Base-by-base conservation (phyloP, 2,329 filamentous ascomycete genomes). In the Cladophialophora bantiana region DNA sequence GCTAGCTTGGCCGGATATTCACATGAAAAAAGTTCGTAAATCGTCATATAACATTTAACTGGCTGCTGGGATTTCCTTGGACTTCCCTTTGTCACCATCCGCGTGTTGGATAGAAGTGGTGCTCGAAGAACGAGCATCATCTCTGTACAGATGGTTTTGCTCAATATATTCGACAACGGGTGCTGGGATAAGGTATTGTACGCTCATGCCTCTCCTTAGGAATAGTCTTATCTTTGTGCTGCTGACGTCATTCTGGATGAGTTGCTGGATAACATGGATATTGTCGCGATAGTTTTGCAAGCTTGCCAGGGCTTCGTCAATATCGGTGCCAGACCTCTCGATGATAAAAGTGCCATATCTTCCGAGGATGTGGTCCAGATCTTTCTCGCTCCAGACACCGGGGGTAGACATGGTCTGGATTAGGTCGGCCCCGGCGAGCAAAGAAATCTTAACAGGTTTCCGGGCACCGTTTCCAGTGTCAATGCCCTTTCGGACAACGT, bases 261-360 rank as follows among this genome's bases (percentile, higher is more conserved):
- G 86, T 78, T 96, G 92, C 64, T 92, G 90, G 70, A 97, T 94
- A 62, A 96, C 90, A 75, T 92, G 89, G 68, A 97, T 90, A 73
- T 96, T 95, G 73, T 93, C 88, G 74, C 92, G 89, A 87, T 90
- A 97, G 67, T 88, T 86, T 76, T 93, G 89, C 55, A 97, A 83
- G 53, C 88, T 90, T n/a, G 90, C 89, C 54, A 97, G 84, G 1
- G 94, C 93, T 75, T 96, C 91, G 69, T 96, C 91, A 58, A 96
- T 90, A 74, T 96, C 92, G 26, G 93, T 96, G 52, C 93, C 94
- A 48, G 89, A 89, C 67, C 94, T 88, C 83, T 97, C 91, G n/a
- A 96, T 86, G 67, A 94, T 91, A 77, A 96, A 93, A 35, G 90
- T 89, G 52, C 92, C 92, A 75, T 91, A 97, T 75, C 90, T 86